Evolutionary conservation across 805 yeast genomes (phyloP), one percentile per base, ranked within the genome.

Genomic region (Ogataea glucozyma): DNA sequence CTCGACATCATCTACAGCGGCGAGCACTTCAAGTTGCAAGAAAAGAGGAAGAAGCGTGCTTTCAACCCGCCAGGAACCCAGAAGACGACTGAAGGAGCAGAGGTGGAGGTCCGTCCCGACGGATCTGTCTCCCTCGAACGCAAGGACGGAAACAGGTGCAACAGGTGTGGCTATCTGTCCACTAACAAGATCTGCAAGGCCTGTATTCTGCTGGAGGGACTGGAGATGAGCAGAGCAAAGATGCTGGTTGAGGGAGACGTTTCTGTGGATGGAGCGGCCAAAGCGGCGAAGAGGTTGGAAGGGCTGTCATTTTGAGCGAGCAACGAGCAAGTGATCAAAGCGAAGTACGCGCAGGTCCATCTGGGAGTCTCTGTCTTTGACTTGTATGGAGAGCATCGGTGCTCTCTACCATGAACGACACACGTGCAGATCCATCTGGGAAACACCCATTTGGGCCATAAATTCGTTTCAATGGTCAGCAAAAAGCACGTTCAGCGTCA

Each of bases 1-100:
- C 79, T 93, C 62, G 99, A 93, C 66, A 87, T 93, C 41, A 93
- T 93, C 23, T 85, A 86, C 52, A 86, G 96, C 51, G 99, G 99
- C 26, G 99, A 93, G 65, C 83, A 81, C 48, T 76, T 90, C 51
- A 81, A 78, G 24, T 65, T 90, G 35, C 76, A 78, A 51, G 78
- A 78, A 24, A 81, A 75, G 60, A 79, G 74, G 58, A 69, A 70
- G 49, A 73, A 40, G 29, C 75, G 43, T 59, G 44, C 13, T 17
- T 44, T 12, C 33, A 40, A 22, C 43, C 43, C 13, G 31, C 27
- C 19, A 76, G 74, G 58, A 75, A 70, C 57, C 65, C 67, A 43
- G 22, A 27, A 13, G 10, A 9, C 18, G 9, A 27, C 22, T 22
- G 24, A 30, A 30, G 27, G 27, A 11, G n/a, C 23, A 17, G 85